Evolutionary conservation across 805 yeast genomes (phyloP), one percentile per base, ranked within the genome.

Genomic region (Debaryomyces castellii): DNA sequence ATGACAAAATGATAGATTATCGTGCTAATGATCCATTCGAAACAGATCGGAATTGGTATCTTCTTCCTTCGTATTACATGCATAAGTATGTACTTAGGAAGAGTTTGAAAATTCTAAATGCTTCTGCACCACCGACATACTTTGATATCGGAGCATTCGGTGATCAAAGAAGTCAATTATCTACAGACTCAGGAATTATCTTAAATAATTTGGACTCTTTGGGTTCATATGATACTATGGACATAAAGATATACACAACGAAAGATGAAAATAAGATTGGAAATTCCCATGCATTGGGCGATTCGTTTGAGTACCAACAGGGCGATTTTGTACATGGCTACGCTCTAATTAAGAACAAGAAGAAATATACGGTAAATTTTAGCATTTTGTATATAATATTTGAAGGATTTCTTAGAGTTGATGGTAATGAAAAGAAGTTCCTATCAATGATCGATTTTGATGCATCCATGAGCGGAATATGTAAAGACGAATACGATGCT

Each of bases 11-110:
- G 34, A 18, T 14, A 14, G 34, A 30, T 30, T 30, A 30, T 11
- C 11, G 7, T 30, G 8, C 34, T 6, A 30, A 30, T 11, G 16
- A 14, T 7, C 20, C 12, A 25, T 14, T 30, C 7, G 20, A 30
- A 7, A 14, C 8, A 8, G 20, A 30, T 30, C 14, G 16, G 16
- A 18, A 35, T 20, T 35, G 44, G 21, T 39, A 21, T 20, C 24
- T 47, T 5, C 32, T 47, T 12, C 51, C 51, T 21, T 47, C 51
- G 16, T 47, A 47, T 21, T 41, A 47, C 33, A 47, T 47, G 51
- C 39, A 44, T 42, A 40, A 40, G 24, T 40, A 44, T 10, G 35
- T 45, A 9, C 10, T 40, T 9, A 18, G 25, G 18, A 40, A 40
- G 14, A 40, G 40, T 23, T 21, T 25, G 3, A 47, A 41, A 22